Evolutionary conservation across 768 basidiomycete genomes (phyloP).

Genomic region (Russula dissimulans): DNA sequence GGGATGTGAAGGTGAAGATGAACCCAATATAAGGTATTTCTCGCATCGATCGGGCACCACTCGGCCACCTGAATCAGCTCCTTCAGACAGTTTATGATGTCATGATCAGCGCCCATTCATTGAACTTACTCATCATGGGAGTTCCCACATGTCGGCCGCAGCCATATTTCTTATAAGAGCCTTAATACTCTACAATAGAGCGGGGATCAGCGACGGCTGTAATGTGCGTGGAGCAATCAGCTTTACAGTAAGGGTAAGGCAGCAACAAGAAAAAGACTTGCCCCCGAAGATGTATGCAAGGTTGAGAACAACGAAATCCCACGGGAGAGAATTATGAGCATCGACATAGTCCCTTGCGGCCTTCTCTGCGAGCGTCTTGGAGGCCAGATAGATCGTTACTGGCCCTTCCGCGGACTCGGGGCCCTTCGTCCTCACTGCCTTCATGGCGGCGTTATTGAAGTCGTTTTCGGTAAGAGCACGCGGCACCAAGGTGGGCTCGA

Average conservation of each 20-base stretch:
- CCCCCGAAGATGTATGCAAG: conserved; percentile 35
- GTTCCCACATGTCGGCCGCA: too few relatives aligned
- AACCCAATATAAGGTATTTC: too few relatives aligned
- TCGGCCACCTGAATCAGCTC: too few relatives aligned
- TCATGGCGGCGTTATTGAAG: conserved; percentile 49
- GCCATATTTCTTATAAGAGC: too few relatives aligned
- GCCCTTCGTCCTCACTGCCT: conserved; percentile 41
- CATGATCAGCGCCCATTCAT: too few relatives aligned
- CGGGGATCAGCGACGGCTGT: conserved; percentile 19
- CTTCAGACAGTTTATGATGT: too few relatives aligned
- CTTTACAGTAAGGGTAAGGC: too few relatives aligned
- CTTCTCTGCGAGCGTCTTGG: conserved; percentile 53
- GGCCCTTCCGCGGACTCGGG: conserved; percentile 32
- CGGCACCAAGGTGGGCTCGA: conserved; percentile 22
- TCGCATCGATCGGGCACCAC: too few relatives aligned
- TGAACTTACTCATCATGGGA: too few relatives aligned
- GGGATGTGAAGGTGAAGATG: too few relatives aligned
- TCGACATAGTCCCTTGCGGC: conserved; percentile 45
- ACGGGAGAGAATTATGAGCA: conserved; percentile 35
- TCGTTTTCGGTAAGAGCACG: conserved; percentile 18
- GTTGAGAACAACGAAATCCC: conserved; percentile 46
- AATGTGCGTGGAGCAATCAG: too few relatives aligned
- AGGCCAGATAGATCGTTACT: conserved; percentile 41
- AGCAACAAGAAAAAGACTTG: neutral
- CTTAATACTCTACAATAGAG: too few relatives aligned